These are phyloP conservation scores for Penicillium sp. DNA, from an alignment of 2,329 filamentous ascomycete genomes.

Conservation along the genomic window DNA sequence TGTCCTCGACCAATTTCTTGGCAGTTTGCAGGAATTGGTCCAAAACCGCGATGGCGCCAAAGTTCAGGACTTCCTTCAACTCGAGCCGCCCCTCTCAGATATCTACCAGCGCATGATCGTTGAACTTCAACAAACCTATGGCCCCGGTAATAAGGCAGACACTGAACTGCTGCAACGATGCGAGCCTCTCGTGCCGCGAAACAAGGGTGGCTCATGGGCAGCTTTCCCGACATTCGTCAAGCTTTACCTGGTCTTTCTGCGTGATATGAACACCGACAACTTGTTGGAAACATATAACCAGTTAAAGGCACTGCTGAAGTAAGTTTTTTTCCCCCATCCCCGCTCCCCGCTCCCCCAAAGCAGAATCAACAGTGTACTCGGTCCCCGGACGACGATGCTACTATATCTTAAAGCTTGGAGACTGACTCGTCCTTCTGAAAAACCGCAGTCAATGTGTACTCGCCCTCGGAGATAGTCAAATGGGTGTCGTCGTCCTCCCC, in stretches of 20 bases:
- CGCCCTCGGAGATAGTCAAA: constrained; percentile 73
- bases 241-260: constrained; percentile 76
- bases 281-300: constrained; percentile 72
- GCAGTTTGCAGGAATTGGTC: constrained; percentile 62
- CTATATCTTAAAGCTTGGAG: not conserved
- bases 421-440: constrained; percentile 4
- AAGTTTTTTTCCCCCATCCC: too few species aligned
- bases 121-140: constrained; percentile 64
- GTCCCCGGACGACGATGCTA: not conserved
- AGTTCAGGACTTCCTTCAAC: constrained; percentile 68
- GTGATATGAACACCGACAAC: constrained; percentile 75
- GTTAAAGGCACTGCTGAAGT: constrained; percentile 74
- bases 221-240: constrained; percentile 76
- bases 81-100: constrained; percentile 68
- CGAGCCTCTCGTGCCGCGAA: constrained; percentile 61
- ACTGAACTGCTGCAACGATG: constrained; percentile 60
- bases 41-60: constrained; percentile 62
- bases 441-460: constrained; percentile 70
- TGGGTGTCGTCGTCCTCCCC: constrained; percentile 78
- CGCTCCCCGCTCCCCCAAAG: too few species aligned
- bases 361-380: not conserved
- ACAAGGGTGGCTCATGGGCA: constrained; percentile 69
- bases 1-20: constrained; percentile 67
- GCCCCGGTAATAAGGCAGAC: constrained; percentile 48
- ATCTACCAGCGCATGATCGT: constrained; percentile 66